A percentile compares a stretch with the other conserved stretches of the same genome.
Conservation (phyloP, 1,284 basidiomycete species). For the Puccinia horiana region DNA sequence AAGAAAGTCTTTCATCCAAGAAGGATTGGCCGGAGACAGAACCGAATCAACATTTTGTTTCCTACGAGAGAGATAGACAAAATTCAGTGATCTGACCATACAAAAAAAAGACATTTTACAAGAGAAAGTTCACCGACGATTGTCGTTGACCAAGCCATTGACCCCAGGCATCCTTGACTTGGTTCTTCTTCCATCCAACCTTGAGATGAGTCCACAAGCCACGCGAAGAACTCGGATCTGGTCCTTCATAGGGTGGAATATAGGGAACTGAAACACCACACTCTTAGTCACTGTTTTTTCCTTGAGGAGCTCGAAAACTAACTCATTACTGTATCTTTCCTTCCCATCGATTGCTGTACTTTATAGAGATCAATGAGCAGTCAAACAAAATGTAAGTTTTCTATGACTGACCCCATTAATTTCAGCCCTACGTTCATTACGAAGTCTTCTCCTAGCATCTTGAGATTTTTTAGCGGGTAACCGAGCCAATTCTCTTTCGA, state of each 20-base stretch:
- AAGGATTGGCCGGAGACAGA: constrained; percentile 33
- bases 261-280: constrained; percentile 32
- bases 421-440: constrained; percentile 39
- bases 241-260: constrained; percentile 44
- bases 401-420: constrained; percentile 35
- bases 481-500: constrained; percentile 35
- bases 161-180: constrained; percentile 40
- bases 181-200: constrained; percentile 42
- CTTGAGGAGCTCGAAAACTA: background rate
- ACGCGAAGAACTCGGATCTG: constrained; percentile 13
- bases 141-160: constrained; percentile 48
- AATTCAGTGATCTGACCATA: background rate
- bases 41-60: constrained; percentile 43
- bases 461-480: constrained; percentile 26
- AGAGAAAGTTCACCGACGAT: constrained; percentile 9
- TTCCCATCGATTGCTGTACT: constrained; percentile 32
- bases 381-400: background rate
- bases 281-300: background rate
- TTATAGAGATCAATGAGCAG: background rate
- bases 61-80: background rate
- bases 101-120: background rate
- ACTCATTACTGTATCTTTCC: constrained; percentile 44
- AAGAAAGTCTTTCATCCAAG: constrained; percentile 39
- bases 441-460: constrained; percentile 30
- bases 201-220: constrained; percentile 39